Evolutionary conservation across 257 asterid species (phyloP).

Genomic region (Nicotiana benthamiana): DNA sequence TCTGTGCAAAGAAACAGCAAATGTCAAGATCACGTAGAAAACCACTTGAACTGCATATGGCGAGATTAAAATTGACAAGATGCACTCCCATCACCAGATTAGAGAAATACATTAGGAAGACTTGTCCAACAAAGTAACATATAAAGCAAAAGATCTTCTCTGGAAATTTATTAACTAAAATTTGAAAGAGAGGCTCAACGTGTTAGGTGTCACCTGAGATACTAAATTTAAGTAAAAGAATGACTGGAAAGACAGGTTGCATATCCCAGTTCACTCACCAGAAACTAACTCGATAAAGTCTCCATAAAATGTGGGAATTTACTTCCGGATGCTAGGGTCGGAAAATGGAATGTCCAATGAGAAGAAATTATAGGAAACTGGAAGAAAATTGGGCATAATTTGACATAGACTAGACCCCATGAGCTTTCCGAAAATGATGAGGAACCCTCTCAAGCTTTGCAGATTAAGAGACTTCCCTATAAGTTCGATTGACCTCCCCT

Average conservation of each 20-base stretch:
- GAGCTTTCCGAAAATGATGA: neutral
- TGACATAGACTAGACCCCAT: neutral
- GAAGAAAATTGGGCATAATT: neutral
- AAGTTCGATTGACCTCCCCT: neutral
- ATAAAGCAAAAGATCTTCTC: neutral
- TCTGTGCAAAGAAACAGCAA: constrained; percentile 26
- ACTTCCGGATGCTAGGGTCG: neutral
- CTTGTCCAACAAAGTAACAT: neutral
- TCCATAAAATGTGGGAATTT: neutral
- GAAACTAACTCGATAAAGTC: neutral
- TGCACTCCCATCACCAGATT: neutral
- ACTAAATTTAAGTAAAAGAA: neutral
- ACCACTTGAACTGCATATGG: neutral
- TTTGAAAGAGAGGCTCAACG: neutral
- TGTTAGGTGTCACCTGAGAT: neutral
- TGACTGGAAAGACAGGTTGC: neutral
- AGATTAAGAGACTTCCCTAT: neutral
- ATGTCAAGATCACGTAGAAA: neutral
- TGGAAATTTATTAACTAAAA: neutral
- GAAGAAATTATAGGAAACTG: neutral
- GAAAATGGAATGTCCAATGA: neutral
- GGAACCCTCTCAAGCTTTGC: neutral
- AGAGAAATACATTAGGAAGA: neutral
- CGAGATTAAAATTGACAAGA: neutral
- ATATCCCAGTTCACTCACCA: neutral